A percentile compares a stretch with the other conserved stretches of the same genome.
Evolutionary conservation across 805 yeast species (phyloP).

Genomic region (Ascoidea rubescens): DNA sequence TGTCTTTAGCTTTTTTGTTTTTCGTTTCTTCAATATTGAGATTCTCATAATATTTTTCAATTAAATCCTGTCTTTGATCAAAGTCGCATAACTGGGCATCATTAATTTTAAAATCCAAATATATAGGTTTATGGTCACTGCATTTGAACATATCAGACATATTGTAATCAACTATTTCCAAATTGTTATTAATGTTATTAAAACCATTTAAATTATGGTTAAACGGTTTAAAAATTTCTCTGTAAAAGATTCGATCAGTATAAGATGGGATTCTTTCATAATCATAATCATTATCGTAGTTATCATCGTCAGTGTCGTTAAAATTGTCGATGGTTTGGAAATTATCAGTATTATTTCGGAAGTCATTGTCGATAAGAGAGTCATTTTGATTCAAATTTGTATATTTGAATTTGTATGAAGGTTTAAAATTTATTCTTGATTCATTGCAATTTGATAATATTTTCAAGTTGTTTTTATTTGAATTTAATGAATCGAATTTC

Average conservation of each 20-base stretch:
- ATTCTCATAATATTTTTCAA: background rate
- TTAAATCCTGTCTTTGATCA: no score
- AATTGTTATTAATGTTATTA: slow-evolving; percentile 12
- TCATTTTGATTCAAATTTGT: background rate
- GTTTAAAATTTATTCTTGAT: slow-evolving; percentile 31
- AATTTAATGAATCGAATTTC: slow-evolving; percentile 28
- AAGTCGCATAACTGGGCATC: slow-evolving; percentile 5
- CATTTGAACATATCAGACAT: slow-evolving; percentile 15
- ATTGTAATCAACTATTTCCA: slow-evolving; percentile 15
- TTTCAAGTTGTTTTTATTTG: slow-evolving; percentile 19
- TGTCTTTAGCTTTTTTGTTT: no score
- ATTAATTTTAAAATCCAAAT: slow-evolving; percentile 18
- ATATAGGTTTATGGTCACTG: slow-evolving; percentile 48
- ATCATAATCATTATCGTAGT: slow-evolving; percentile 15
- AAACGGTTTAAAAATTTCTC: slow-evolving; percentile 14
- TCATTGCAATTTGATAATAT: slow-evolving; percentile 34
- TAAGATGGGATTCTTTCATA: slow-evolving; percentile 36
- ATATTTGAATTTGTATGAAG: slow-evolving; percentile 34
- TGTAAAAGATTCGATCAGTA: slow-evolving; percentile 40
- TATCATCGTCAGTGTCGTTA: background rate
- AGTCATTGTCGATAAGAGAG: no score
- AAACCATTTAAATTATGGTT: slow-evolving; percentile 8
- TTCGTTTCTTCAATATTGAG: background rate
- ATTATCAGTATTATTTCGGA: no score
- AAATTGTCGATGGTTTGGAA: background rate